Conservation (phyloP, 352 stramenopile genomes). For the Ophiocytium majus region DNA sequence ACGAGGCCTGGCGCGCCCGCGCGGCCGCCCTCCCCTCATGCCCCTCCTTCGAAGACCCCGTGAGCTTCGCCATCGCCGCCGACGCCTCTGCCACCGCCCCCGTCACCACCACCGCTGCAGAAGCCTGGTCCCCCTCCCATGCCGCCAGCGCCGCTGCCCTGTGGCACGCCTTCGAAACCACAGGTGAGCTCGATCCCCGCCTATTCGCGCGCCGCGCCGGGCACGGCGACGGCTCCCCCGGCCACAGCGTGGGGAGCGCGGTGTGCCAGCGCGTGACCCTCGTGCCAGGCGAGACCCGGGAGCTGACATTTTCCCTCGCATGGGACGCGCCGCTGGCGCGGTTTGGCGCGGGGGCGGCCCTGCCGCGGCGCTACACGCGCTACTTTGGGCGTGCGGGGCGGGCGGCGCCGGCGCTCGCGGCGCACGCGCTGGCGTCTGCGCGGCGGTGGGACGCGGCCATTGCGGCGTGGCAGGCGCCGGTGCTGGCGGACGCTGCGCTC, state of each 20-base stretch:
- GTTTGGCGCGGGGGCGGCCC: slow-evolving; percentile 37
- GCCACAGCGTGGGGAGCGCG: slow-evolving; percentile 9
- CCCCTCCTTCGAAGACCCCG: slow-evolving; percentile 8
- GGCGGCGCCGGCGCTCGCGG: slow-evolving; percentile 34
- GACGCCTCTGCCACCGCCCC: neutral
- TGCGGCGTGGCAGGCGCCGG: slow-evolving; percentile 41
- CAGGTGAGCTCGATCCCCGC: neutral
- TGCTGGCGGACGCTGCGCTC: slow-evolving; percentile 26
- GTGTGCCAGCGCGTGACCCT: slow-evolving; percentile 48
- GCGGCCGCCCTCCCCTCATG: neutral
- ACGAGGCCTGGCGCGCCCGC: neutral
- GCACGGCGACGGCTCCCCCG: neutral
- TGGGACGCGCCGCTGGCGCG: slow-evolving; percentile 56
- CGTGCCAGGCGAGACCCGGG: slow-evolving; percentile 16
- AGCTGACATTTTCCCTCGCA: slow-evolving; percentile 54
- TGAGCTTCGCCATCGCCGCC: slow-evolving; percentile 33
- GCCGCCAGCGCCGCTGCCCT: neutral
- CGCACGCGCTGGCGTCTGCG: slow-evolving; percentile 44
- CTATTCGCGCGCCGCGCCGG: neutral
- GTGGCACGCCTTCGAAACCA: neutral
- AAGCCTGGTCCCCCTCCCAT: neutral
- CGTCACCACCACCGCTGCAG: neutral
- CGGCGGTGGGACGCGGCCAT: slow-evolving; percentile 47
- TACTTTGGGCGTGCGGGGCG: slow-evolving; percentile 50
- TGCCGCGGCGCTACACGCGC: slow-evolving; percentile 51